Evolutionary conservation across 202 grass and related monocot species (phyloP).

Genomic region (Setaria italica): DNA sequence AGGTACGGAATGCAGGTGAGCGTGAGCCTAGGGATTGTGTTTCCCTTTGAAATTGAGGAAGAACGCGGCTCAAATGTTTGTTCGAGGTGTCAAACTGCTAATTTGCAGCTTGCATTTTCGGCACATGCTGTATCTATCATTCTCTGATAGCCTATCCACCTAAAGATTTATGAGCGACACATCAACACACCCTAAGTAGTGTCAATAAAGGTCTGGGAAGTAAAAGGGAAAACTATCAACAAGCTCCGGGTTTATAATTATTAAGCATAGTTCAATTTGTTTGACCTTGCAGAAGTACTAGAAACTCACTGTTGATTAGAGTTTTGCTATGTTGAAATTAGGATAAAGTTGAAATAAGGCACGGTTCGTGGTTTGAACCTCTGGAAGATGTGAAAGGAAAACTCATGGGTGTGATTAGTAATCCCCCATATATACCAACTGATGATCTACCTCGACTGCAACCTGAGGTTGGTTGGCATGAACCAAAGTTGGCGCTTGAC

Average conservation of each 20-base stretch:
- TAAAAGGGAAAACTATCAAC: not conserved
- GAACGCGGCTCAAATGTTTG: not conserved
- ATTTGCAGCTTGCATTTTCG: not conserved
- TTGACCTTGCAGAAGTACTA: not conserved
- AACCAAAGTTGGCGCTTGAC: conserved; percentile 86
- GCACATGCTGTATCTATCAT: not conserved
- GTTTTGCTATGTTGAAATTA: conserved; percentile 36
- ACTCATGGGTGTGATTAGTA: conserved; percentile 81
- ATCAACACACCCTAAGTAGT: not conserved
- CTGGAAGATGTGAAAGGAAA: conserved; percentile 81
- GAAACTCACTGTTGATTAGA: not conserved
- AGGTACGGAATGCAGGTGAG: conserved; percentile 87
- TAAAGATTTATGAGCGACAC: not conserved
- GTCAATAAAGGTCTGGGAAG: not conserved
- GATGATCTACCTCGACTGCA: conserved; percentile 76
- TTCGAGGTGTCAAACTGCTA: not conserved
- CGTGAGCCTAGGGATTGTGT: conserved; percentile 32
- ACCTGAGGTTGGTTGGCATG: conserved; percentile 91
- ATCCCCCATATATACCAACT: conserved; percentile 92
- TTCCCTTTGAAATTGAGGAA: not conserved
- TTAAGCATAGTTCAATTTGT: not conserved
- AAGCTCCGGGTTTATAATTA: not conserved
- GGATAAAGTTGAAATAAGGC: conserved; percentile 88
- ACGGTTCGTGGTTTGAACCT: conserved; percentile 85
- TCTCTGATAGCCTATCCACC: not conserved